phyloP scores from a whole-genome alignment of 1,284 basidiomycete genomes.

The Gymnopus androsaceus region DNA sequence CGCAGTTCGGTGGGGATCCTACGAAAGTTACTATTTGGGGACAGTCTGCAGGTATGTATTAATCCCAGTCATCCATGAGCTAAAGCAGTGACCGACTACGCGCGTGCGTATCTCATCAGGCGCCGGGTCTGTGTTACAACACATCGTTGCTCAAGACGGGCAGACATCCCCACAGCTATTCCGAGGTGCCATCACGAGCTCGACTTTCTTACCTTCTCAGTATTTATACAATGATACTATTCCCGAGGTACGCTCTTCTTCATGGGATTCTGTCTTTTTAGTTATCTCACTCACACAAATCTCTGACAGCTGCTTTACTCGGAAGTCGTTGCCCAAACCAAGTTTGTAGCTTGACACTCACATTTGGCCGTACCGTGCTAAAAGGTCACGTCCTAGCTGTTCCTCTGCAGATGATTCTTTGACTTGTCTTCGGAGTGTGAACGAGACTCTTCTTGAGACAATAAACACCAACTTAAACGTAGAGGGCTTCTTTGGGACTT shows the following conservation, averaged over 20 bases:
- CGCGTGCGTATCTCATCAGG: too few species aligned
- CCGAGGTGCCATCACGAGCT: too few species aligned
- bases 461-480: constrained; percentile 29
- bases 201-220: constrained; percentile 46
- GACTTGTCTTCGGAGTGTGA: constrained; percentile 24
- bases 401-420: constrained; percentile 2
- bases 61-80: too few species aligned
- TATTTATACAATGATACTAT: constrained; percentile 45
- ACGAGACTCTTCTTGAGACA: constrained; percentile 25
- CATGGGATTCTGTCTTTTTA: background rate
- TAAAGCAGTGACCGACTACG: too few species aligned
- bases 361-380: background rate
- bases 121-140: too few species aligned
- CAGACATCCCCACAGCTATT: too few species aligned
- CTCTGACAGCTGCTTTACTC: constrained; percentile 22
- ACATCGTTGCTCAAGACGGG: too few species aligned
- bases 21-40: constrained; percentile 35
- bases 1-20: constrained; percentile 33
- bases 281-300: too few species aligned
- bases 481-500: constrained; percentile 34
- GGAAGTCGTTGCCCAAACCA: constrained; percentile 17
- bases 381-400: constrained; percentile 4
- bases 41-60: constrained; percentile 29
- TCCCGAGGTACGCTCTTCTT: constrained; percentile 37
- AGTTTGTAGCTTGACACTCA: constrained; percentile 11